A percentile compares a stretch with the other conserved stretches of the same genome.
These are phyloP conservation scores for Colletotrichum tabaci DNA, from an alignment of 2,329 filamentous ascomycete species.

Conservation along the genomic window DNA sequence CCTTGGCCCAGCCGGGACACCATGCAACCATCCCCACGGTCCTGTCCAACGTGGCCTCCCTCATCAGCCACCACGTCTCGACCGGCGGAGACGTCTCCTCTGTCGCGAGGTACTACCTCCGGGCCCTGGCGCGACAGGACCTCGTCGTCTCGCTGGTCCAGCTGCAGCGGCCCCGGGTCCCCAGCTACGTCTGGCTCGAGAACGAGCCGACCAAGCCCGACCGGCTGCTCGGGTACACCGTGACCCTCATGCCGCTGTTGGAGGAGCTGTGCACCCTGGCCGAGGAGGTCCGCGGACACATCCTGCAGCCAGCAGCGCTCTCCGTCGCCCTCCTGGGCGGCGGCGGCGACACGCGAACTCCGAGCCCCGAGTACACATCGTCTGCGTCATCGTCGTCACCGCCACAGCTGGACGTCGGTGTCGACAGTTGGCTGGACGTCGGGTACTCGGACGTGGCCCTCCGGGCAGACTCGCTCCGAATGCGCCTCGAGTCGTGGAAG, in stretches of 20 bases:
- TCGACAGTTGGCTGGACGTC: slow-evolving; percentile 9
- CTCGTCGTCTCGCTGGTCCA: slow-evolving; percentile 49
- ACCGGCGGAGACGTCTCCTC: slow-evolving; percentile 46
- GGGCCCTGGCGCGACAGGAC: slow-evolving; percentile 51
- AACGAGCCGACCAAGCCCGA: slow-evolving; percentile 46
- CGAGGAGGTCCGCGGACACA: slow-evolving; percentile 46
- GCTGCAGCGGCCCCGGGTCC: slow-evolving; percentile 45
- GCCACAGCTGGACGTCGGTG: neutral
- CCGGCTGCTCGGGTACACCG: slow-evolving; percentile 51
- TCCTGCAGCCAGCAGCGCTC: neutral
- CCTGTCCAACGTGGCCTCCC: slow-evolving; percentile 45
- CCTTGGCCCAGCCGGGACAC: slow-evolving; percentile 37
- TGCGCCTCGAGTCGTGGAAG: slow-evolving; percentile 46
- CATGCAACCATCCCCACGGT: slow-evolving; percentile 45
- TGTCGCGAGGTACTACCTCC: slow-evolving; percentile 51
- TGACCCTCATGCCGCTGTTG: slow-evolving; percentile 50
- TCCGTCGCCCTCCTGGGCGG: neutral
- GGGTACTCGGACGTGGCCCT: slow-evolving; percentile 26
- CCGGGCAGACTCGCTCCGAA: slow-evolving; percentile 43
- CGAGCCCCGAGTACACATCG: neutral
- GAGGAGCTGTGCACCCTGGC: slow-evolving; percentile 48
- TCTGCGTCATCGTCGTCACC: neutral
- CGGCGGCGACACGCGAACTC: neutral
- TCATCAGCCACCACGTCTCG: slow-evolving; percentile 47
- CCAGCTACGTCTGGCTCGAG: slow-evolving; percentile 48